Base-by-base conservation (phyloP, 2,329 filamentous ascomycete genomes). In the Pseudopithomyces maydicus region DNA sequence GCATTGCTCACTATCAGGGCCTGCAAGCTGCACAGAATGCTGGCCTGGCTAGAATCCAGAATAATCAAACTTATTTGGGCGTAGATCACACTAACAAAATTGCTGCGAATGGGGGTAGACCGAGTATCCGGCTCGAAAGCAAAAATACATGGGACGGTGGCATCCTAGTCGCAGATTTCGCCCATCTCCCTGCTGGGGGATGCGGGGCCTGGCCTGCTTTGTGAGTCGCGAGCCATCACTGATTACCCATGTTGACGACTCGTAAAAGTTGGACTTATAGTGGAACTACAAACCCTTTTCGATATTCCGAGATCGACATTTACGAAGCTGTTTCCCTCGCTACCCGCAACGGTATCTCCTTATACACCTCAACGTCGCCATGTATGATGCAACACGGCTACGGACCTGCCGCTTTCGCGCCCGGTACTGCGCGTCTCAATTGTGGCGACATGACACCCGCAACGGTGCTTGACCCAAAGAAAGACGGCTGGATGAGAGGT, bases 271-370 rank as follows among this genome's bases (percentile, higher is more conserved):
- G 43, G 43, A 7, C 43, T 1, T 80, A 79, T 42, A 78, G 82
- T 59, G 71, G 74, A 44, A 33, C 22, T 15, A 17, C 43, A 7
- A 14, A 26, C 15, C 15, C 38, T 4, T 46, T 12, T 11, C 11
- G 4, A 3, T 82, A 81, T 51, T 72, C 73, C 6, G 77, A 80
- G 61, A 72, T 75, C 35, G 79, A 81, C 62, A 68, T 82, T 32
- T 61, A 81, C 56, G 59, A 75, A 11, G 81, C 78, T 65, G 79
- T 79, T 61, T 66, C 69, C 5, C 52, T 55, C 15, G 50, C 64
- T 23, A 23, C 57, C 1, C 44, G n/a, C 2, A 68, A 71, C 29
- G 58, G 61, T 33, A 62, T 71, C 46, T 64, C 63, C 7, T 35
- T 72, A 1, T 59, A 61, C 39, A 68, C 67, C 8, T 44, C 32